These are phyloP conservation scores for Trichosanthes truncata DNA, from an alignment of 306 rosid genomes.

Conservation along the genomic window DNA sequence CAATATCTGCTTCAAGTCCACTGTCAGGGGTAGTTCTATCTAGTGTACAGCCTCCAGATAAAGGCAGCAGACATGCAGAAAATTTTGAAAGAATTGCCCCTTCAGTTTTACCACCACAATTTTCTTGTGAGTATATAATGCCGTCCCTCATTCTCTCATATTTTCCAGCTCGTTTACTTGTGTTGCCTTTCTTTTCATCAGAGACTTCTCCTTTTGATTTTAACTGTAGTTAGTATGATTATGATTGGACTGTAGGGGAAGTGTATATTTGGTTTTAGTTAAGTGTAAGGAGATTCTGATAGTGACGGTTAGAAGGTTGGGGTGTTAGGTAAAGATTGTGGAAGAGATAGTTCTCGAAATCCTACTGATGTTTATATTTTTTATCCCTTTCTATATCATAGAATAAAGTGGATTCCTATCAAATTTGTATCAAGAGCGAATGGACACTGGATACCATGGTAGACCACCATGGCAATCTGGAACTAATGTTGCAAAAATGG, in stretches of 20 bases:
- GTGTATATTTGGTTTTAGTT: not conserved
- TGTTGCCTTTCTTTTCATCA: not conserved
- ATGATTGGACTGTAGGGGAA: not conserved
- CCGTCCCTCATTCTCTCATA: not conserved
- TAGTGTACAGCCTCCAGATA: slow-evolving; percentile 57
- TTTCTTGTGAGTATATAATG: slow-evolving; percentile 39
- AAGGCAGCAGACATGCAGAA: slow-evolving; percentile 27
- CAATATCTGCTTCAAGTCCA: slow-evolving; percentile 60
- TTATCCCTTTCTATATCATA: not conserved
- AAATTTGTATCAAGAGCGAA: not conserved
- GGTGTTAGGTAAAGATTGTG: not conserved
- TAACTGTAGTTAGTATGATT: not conserved
- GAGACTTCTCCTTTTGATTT: not conserved
- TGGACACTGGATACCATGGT: not conserved
- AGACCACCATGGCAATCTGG: not conserved
- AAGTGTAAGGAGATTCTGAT: not conserved
- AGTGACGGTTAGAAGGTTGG: not conserved
- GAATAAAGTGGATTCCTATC: not conserved
- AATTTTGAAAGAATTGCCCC: slow-evolving; percentile 16
- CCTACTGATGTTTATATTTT: not conserved
- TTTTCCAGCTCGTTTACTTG: not conserved
- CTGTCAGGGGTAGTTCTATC: slow-evolving; percentile 65
- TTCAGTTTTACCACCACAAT: slow-evolving; percentile 26
- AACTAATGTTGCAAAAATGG: not conserved
- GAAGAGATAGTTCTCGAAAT: not conserved